phyloP scores from a whole-genome alignment of 129 eudicot genomes.

The Heracleum sosnowskyi region DNA sequence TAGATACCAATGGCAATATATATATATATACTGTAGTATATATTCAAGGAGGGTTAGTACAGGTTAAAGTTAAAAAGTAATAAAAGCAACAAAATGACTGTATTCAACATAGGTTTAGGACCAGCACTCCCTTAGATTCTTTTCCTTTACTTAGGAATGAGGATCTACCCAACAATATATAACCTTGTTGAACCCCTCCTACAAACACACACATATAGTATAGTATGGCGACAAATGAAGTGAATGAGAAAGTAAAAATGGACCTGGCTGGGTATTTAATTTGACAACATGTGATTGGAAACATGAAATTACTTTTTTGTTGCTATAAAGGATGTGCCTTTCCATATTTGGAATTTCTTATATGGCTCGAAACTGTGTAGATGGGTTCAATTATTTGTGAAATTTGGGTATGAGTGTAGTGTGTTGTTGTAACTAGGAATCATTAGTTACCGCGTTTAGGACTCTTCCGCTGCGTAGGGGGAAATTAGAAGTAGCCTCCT shows the following conservation, averaged over 20 bases:
- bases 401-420: slow-evolving; percentile 7
- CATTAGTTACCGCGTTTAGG: background rate
- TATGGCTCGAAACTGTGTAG: slow-evolving; percentile 22
- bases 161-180: slow-evolving; percentile 28
- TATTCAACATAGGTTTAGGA: background rate
- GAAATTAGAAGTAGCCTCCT: background rate
- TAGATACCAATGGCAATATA: too few relatives aligned
- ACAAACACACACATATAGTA: background rate
- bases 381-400: slow-evolving; percentile 1
- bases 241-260: background rate
- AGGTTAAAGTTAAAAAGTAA: background rate
- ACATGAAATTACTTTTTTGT: slow-evolving; percentile 1
- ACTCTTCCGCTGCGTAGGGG: background rate
- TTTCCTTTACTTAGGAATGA: slow-evolving; percentile 23
- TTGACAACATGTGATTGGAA: background rate
- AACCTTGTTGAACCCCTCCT: slow-evolving; percentile 7
- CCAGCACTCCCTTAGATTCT: slow-evolving; percentile 25
- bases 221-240: background rate
- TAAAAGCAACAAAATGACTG: slow-evolving; percentile 5
- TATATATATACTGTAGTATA: too few relatives aligned
- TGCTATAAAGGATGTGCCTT: slow-evolving; percentile 8
- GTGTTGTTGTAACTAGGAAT: background rate
- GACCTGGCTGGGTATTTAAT: background rate
- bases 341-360: slow-evolving; percentile 22
- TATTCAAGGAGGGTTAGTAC: background rate